phyloP scores from a whole-genome alignment of 768 basidiomycete genomes.

The Mycena belliarum region DNA sequence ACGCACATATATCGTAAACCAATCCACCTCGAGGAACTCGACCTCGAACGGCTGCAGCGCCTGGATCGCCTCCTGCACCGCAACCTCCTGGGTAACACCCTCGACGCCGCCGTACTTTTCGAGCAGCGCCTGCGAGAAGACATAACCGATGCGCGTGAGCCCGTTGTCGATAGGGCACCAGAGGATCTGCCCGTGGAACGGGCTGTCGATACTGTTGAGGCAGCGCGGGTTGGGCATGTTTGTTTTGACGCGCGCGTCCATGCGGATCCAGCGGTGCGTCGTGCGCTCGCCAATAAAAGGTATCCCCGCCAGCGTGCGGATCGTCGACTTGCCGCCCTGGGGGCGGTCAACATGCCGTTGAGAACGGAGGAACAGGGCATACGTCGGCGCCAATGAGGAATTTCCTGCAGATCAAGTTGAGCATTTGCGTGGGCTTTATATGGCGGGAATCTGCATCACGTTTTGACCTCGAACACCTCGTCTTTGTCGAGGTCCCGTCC shows the following conservation, averaged over 20 bases:
- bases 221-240: constrained; percentile 26
- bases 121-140: constrained; percentile 22
- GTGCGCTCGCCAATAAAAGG: constrained; percentile 20
- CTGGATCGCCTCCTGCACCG: constrained; percentile 16
- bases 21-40: constrained; percentile 18
- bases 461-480: constrained; percentile 19
- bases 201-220: constrained; percentile 24
- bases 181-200: constrained; percentile 23
- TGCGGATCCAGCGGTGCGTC: constrained; percentile 24
- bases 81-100: constrained; percentile 20
- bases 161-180: constrained; percentile 25
- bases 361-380: not conserved
- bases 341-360: not conserved
- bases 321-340: constrained; percentile 23
- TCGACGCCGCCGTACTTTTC: constrained; percentile 24
- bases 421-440: not conserved
- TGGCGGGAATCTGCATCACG: not conserved
- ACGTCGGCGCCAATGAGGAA: constrained; percentile 24
- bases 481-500: constrained; percentile 20
- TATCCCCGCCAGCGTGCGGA: constrained; percentile 17
- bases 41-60: constrained; percentile 22
- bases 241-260: constrained; percentile 24
- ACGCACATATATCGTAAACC: constrained; percentile 23
- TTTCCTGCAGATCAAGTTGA: constrained; percentile 13
- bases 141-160: constrained; percentile 25